Conservation (phyloP, 1,139 yeast species). For the Martiniozyma asiatica region DNA sequence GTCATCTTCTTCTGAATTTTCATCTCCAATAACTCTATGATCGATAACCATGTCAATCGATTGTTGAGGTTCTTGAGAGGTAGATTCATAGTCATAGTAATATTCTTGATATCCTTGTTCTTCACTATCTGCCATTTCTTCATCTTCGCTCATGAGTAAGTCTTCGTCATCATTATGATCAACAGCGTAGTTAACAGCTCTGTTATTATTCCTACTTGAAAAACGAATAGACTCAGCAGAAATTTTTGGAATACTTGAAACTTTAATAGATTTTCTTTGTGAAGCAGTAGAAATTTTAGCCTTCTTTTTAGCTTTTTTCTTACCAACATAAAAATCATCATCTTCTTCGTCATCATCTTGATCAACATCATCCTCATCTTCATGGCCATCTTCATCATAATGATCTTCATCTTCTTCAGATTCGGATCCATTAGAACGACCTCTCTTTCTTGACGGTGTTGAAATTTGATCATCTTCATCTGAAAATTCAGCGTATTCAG, state of each 20-base stretch:
- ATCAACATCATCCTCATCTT: conserved; percentile 15
- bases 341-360: conserved; percentile 21
- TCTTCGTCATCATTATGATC: conserved; percentile 53
- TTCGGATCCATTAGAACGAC: conserved; percentile 37
- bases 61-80: conserved; percentile 18
- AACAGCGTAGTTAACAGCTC: conserved; percentile 62
- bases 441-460: conserved; percentile 14
- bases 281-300: conserved; percentile 9
- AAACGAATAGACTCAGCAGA: conserved; percentile 35
- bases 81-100: conserved; percentile 20
- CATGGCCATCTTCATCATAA: conserved; percentile 22
- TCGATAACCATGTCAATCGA: conserved; percentile 44
- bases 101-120: conserved; percentile 31
- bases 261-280: conserved; percentile 22
- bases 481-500: conserved; percentile 16
- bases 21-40: conserved; percentile 33
- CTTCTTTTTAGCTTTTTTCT: conserved; percentile 10
- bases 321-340: conserved; percentile 21
- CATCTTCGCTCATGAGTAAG: conserved; percentile 45
- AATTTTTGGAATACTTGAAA: conserved; percentile 4
- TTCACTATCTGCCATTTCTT: conserved; percentile 25
- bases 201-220: conserved; percentile 55
- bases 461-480: conserved; percentile 14
- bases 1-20: conserved; percentile 19
- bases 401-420: conserved; percentile 12